Evolutionary conservation across 116 monocot genomes (phyloP).

Genomic region (Posidonia oceanica): DNA sequence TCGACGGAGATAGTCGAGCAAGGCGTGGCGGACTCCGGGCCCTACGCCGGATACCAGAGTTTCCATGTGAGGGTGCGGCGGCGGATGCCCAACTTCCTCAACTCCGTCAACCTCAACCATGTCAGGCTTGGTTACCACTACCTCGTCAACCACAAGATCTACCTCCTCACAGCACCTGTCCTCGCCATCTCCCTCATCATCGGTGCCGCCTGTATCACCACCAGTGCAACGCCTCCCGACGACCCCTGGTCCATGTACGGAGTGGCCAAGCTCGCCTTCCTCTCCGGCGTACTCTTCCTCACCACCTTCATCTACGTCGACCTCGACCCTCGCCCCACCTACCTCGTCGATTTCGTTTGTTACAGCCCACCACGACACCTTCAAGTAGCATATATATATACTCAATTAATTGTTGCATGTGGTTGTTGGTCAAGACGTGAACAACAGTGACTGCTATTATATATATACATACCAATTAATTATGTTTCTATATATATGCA

Average conservation of each 20-base stretch:
- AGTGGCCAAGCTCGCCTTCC: background rate
- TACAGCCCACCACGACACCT: background rate
- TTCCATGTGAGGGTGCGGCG: conserved; percentile 7
- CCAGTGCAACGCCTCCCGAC: background rate
- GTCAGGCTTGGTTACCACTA: conserved; percentile 22
- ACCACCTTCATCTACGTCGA: background rate
- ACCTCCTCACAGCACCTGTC: conserved; percentile 6
- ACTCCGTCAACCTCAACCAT: conserved; percentile 16
- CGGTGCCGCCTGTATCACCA: background rate
- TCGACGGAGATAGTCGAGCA: conserved; percentile 7
- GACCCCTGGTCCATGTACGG: background rate
- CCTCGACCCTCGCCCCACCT: background rate
- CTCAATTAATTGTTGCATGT: background rate
- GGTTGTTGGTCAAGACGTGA: background rate
- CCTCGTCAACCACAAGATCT: conserved; percentile 12
- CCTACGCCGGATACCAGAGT: conserved; percentile 7
- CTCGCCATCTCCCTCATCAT: background rate
- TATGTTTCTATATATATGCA: no score
- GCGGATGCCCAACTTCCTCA: conserved; percentile 12
- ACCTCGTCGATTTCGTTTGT: background rate
- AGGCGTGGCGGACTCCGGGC: background rate
- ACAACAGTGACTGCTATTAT: no score
- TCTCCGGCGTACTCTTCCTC: background rate
- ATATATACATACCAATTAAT: no score
- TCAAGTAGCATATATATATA: background rate